Evolutionary conservation across 208 protist species (phyloP), one percentile per base, ranked within the genome.

Genomic region (Trypanosoma scelopori): DNA sequence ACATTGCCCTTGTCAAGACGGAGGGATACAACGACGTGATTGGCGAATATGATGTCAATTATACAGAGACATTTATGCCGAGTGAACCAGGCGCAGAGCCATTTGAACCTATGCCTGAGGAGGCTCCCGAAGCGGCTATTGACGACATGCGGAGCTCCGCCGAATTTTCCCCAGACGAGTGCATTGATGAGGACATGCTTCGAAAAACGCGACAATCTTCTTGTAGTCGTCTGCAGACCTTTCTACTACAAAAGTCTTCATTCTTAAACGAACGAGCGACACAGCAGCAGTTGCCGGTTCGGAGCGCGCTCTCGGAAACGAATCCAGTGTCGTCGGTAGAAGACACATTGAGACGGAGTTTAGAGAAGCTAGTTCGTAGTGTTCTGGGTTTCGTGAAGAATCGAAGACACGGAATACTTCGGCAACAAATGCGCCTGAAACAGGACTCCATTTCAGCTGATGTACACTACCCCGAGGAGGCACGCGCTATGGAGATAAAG

Each of bases 21-120:
- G 68, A 73, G 16, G 56, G 56, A 9, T 73, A 56, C 35, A 35
- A 68, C 25, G 68, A 73, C 47, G 60, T 62, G 25, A 59, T 69
- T 50, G 39, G 52, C 32, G 63, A 69, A 42, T 9, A 58, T 41
- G 25, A 55, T 57, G 5, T 15, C 49, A 20, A 63, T 63, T 1
- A 55, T 13, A 23, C 41, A 6, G 63, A 53, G 30, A 30, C 43
- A 41, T 11, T 52, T 39, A 15, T 45, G 5, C 47, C 43, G 25
- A 65, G 25, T 20, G 59, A 65, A 45, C 11, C 30, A 11, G 22
- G 30, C 43, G 27, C 18, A 15, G 16, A 32, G 5, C 13, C 42
- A 7, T 55, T 65, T 65, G 59, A 65, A 25, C 1, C 46, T 5
- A 52, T 73, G 7, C n/a, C 43, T 20, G 46, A 68, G 39, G 58